Conservation (phyloP, 106 monocot genomes). For the Dioscorea alata region DNA sequence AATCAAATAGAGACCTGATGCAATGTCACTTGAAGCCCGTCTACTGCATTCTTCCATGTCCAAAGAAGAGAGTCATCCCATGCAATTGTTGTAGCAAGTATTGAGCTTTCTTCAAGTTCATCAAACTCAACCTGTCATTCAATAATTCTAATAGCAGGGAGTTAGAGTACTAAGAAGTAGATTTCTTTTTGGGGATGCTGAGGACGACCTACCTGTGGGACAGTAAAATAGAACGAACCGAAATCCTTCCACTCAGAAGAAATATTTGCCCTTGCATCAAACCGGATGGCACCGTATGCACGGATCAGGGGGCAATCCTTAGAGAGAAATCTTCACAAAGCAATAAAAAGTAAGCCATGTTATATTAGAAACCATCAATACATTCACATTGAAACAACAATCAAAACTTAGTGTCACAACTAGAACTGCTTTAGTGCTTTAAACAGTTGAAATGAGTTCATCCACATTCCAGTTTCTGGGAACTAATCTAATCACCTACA, state of each 20-base stretch:
- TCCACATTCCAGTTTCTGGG: background rate
- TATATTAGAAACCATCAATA: background rate
- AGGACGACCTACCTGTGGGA: slow-evolving; percentile 68
- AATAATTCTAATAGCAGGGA: slow-evolving; percentile 19
- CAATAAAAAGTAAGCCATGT: background rate
- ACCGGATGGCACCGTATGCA: slow-evolving; percentile 90
- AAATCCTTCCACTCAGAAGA: slow-evolving; percentile 81
- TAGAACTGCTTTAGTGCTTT: background rate
- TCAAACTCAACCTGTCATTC: slow-evolving; percentile 89
- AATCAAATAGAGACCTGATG: slow-evolving; percentile 38
- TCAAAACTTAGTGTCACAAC: background rate
- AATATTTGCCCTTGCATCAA: slow-evolving; percentile 60
- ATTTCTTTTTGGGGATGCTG: slow-evolving; percentile 4
- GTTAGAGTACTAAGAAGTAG: slow-evolving; percentile 23
- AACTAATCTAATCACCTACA: background rate
- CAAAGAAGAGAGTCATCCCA: slow-evolving; percentile 73
- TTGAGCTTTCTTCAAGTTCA: slow-evolving; percentile 74
- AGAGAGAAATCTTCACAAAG: slow-evolving; percentile 66
- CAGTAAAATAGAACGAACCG: slow-evolving; percentile 80
- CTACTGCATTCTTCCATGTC: slow-evolving; percentile 74
- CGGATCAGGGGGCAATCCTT: slow-evolving; percentile 70
- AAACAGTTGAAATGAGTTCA: background rate
- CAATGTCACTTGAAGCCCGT: slow-evolving; percentile 52
- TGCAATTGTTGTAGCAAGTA: slow-evolving; percentile 78
- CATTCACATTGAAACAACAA: background rate